phyloP scores from a whole-genome alignment of 345 rosid genomes.

The Chamaenerion angustifolium region DNA sequence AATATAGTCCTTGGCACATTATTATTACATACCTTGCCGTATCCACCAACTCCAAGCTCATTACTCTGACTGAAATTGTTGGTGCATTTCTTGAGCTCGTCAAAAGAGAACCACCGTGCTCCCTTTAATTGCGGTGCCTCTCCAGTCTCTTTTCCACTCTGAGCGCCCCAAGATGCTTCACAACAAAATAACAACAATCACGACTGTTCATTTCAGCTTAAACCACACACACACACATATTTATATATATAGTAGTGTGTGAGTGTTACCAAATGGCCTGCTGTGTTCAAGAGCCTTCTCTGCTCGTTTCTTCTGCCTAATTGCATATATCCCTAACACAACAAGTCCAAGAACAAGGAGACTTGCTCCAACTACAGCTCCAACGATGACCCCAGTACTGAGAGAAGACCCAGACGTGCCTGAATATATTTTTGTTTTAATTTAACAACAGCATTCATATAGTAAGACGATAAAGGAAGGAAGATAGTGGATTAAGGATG shows the following conservation, averaged over 20 bases:
- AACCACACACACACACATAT: too few relatives aligned
- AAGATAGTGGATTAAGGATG: background rate
- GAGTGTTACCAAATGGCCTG: slow-evolving; percentile 61
- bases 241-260: background rate
- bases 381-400: slow-evolving; percentile 30
- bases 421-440: background rate
- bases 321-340: slow-evolving; percentile 57
- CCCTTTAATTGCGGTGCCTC: slow-evolving; percentile 89
- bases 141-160: slow-evolving; percentile 67
- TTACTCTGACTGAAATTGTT: slow-evolving; percentile 47
- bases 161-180: slow-evolving; percentile 77
- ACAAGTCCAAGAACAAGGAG: slow-evolving; percentile 50
- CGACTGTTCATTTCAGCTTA: background rate
- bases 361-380: slow-evolving; percentile 36
- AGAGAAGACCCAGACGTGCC: slow-evolving; percentile 23
- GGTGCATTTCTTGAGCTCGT: slow-evolving; percentile 73
- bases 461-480: background rate
- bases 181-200: background rate
- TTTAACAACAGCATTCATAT: background rate
- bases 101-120: slow-evolving; percentile 87
- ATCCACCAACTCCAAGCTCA: slow-evolving; percentile 91
- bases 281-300: slow-evolving; percentile 66
- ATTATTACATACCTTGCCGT: slow-evolving; percentile 92
- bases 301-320: slow-evolving; percentile 86
- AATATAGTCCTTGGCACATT: background rate